These are phyloP conservation scores for Apiotrichum veenhuisii DNA, from an alignment of 1,284 basidiomycete species.

Conservation along the genomic window DNA sequence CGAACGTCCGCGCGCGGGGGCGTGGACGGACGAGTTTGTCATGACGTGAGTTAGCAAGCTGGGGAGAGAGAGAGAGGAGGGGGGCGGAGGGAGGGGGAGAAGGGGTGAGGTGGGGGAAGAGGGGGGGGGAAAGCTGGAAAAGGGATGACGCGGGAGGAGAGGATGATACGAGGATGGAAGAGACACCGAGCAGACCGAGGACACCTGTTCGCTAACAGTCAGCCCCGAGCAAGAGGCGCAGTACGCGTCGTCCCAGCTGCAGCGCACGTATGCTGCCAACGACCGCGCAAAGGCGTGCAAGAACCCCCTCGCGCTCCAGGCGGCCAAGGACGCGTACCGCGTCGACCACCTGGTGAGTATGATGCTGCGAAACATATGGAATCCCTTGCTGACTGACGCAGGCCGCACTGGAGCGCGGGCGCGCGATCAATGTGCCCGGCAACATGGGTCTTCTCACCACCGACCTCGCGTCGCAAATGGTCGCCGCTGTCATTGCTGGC, in stretches of 20 bases:
- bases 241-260: constrained; percentile 4
- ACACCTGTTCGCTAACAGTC: background rate
- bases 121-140: too few relatives aligned
- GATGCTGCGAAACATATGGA: background rate
- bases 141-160: too few relatives aligned
- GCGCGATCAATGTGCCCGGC: constrained; percentile 9
- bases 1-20: constrained; percentile 14
- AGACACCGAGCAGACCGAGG: too few relatives aligned
- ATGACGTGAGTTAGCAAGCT: constrained; percentile 11
- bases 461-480: constrained; percentile 14
- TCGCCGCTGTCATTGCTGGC: constrained; percentile 12
- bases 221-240: constrained; percentile 17
- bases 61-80: background rate
- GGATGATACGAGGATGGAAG: too few relatives aligned
- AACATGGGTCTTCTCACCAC: constrained; percentile 18
- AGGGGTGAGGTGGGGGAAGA: too few relatives aligned
- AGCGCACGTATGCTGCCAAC: constrained; percentile 3
- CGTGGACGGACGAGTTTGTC: constrained; percentile 19
- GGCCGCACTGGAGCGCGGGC: background rate
- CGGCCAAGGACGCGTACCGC: constrained; percentile 28
- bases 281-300: constrained; percentile 3
- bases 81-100: background rate
- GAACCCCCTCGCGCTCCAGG: constrained; percentile 28
- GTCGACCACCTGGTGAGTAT: constrained; percentile 24
- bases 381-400: background rate